Base-by-base conservation (phyloP, 2,329 filamentous ascomycete species). In the Cladophialophora exuberans region DNA sequence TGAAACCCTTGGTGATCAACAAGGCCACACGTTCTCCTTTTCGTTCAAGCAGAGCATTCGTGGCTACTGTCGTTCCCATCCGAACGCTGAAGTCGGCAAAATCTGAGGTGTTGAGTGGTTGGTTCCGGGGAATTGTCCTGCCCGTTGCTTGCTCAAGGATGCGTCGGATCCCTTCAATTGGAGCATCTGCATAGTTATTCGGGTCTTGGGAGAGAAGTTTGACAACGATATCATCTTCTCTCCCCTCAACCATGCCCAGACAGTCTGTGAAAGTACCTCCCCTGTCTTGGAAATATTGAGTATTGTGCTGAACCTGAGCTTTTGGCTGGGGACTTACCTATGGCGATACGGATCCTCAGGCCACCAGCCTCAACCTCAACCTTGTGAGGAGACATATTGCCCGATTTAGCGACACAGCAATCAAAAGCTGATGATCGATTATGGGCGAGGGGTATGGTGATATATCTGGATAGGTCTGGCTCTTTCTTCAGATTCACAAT, bases 11-110 rank as follows among this genome's bases (percentile, higher is more conserved):
- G 1, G 90, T 96, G 9, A 95, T 89, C 1, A 96, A 84, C 72
- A 97, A 81, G 11, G 89, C 91, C 67, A 94, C 93, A 64, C 84
- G 85, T 74, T 96, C 91, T 43, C 92, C 92, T 72, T 96, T 96
- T 54, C 92, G 80, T 72, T 97, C 92, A 2, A 97, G 79, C 52
- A 97, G 74, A 0, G 92, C 92, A 70, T 97, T 97, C 0, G 92
- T 97, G 7, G 92, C 92, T 9, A 97, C 91, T 0, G 92, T 97
- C 1, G 92, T 97, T 38, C 92, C 92, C 92, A 97, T 97, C 43
- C 92, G 87, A 69, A 97, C 96, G 52, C 88, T 91, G n/a, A n/a
- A n/a, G n/a, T n/a, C n/a, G 64, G 94, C 89, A 64, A 97, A 95
- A 66, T 85, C 76, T n/a, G 85, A 83, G 1, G 91, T 96, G 70